phyloP scores from a whole-genome alignment of 1,284 basidiomycete species.

The Apiotrichum montevideense region DNA sequence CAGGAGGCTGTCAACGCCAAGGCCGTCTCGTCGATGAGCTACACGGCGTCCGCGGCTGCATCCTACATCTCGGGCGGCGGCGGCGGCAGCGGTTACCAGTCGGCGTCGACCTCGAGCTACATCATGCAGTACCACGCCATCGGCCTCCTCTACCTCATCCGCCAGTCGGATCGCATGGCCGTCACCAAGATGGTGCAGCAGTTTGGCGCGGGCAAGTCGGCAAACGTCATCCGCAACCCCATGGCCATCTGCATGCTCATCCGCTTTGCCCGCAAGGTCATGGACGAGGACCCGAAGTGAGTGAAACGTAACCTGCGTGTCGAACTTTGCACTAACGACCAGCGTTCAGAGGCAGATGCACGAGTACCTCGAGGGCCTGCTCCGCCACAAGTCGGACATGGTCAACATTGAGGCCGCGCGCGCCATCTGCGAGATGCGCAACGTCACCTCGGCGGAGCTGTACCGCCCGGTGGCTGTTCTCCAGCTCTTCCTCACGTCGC shows the following conservation, averaged over 20 bases:
- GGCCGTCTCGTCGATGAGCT: conserved; percentile 57
- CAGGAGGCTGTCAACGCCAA: conserved; percentile 94
- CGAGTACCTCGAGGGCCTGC: conserved; percentile 88
- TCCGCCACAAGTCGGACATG: conserved; percentile 99
- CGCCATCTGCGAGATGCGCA: conserved; percentile 92
- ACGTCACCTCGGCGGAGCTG: conserved; percentile 69
- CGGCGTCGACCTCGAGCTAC: conserved; percentile 78
- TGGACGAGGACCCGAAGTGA: conserved; percentile 97
- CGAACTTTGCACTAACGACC: neutral
- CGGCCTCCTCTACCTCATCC: conserved; percentile 87
- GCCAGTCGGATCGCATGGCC: conserved; percentile 97
- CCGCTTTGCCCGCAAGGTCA: conserved; percentile 92
- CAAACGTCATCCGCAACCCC: conserved; percentile 81
- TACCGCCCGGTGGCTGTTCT: conserved; percentile 83
- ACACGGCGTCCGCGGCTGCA: conserved; percentile 49
- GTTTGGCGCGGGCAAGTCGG: conserved; percentile 70
- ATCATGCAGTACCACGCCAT: conserved; percentile 97
- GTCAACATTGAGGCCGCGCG: conserved; percentile 98
- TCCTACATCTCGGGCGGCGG: conserved; percentile 49
- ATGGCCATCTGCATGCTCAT: conserved; percentile 99
- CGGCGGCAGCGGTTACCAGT: conserved; percentile 56
- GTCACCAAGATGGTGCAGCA: conserved; percentile 99
- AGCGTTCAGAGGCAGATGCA: conserved; percentile 79
- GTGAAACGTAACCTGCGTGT: conserved; percentile 34
- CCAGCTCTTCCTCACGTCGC: conserved; percentile 87